Percentiles rank a stretch among this genome's conserved stretches.
These are phyloP conservation scores for Fonsecaea monophora DNA, from an alignment of 2,329 filamentous ascomycete genomes.

Conservation along the genomic window DNA sequence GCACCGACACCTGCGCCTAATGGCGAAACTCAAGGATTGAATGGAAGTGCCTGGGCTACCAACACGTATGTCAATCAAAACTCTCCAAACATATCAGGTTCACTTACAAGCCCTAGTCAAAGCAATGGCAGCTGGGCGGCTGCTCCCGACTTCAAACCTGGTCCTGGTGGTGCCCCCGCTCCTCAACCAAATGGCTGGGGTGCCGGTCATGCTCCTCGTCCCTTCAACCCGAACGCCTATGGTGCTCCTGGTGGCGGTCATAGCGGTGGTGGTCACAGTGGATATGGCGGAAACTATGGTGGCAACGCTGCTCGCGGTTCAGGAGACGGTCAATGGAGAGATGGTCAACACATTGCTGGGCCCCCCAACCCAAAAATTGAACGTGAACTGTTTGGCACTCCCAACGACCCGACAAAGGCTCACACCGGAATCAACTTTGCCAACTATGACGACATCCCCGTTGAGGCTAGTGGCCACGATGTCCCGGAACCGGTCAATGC, in stretches of 20 bases:
- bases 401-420: slow-evolving; percentile 92
- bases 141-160: slow-evolving; percentile 63
- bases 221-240: slow-evolving; percentile 68
- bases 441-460: slow-evolving; percentile 99
- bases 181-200: slow-evolving; percentile 39
- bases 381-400: slow-evolving; percentile 90
- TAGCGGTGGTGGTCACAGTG: slow-evolving; percentile 53
- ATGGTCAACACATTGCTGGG: slow-evolving; percentile 94
- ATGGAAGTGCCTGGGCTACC: slow-evolving; percentile 47
- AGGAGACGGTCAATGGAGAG: slow-evolving; percentile 94
- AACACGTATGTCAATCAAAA: slow-evolving; percentile 32
- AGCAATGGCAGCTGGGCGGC: slow-evolving; percentile 58
- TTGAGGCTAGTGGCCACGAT: slow-evolving; percentile 92
- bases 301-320: slow-evolving; percentile 73
- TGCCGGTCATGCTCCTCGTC: slow-evolving; percentile 47
- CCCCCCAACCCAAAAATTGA: slow-evolving; percentile 87
- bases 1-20: slow-evolving; percentile 43
- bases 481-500: slow-evolving; percentile 89
- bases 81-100: slow-evolving; percentile 1
- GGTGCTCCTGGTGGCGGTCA: slow-evolving; percentile 62
- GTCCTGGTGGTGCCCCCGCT: slow-evolving; percentile 44
- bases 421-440: slow-evolving; percentile 99
- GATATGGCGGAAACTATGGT: slow-evolving; percentile 58
- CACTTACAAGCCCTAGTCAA: slow-evolving; percentile 18
- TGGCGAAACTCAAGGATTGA: slow-evolving; percentile 41